These are phyloP conservation scores for Fusarium equiseti DNA, from an alignment of 2,329 filamentous ascomycete species.

Conservation along the genomic window DNA sequence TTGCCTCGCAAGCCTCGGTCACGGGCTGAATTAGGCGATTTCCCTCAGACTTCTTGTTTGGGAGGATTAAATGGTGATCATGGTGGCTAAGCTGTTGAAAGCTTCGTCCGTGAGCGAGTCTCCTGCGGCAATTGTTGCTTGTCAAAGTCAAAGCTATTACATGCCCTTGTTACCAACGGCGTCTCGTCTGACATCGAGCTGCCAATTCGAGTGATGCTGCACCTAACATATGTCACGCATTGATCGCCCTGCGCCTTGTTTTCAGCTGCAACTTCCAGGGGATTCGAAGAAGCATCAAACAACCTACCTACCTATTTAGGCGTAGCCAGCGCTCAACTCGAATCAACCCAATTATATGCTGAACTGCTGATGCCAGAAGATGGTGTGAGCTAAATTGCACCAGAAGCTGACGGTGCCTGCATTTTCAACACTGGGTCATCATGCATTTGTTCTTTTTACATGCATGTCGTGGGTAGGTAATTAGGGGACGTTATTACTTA, in stretches of 20 bases:
- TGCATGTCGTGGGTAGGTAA: background rate
- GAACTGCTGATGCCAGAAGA: background rate
- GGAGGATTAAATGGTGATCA: constrained; percentile 16
- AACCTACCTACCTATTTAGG: constrained; percentile 35
- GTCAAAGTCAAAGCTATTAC: background rate
- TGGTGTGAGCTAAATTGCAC: constrained; percentile 12
- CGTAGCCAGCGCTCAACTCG: background rate
- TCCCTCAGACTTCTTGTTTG: constrained; percentile 3
- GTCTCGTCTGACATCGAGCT: constrained; percentile 22
- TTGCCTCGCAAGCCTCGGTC: constrained; percentile 1
- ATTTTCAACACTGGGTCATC: background rate
- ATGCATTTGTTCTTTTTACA: background rate
- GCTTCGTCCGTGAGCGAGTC: background rate
- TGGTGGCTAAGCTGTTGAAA: constrained; percentile 6
- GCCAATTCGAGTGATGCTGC: constrained; percentile 15
- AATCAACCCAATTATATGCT: constrained; percentile 2
- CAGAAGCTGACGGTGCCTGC: background rate
- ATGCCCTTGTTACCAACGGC: background rate
- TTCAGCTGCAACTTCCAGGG: constrained; percentile 28
- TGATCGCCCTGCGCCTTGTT: constrained; percentile 28
- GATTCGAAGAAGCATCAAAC: constrained; percentile 15
- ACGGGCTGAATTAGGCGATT: constrained; percentile 20
- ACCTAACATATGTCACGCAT: constrained; percentile 22
- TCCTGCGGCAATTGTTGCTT: constrained; percentile 14
- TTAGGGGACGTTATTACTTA: constrained; percentile 13